phyloP scores from a whole-genome alignment of 179 eudicot species.

The Beta corolliflora region DNA sequence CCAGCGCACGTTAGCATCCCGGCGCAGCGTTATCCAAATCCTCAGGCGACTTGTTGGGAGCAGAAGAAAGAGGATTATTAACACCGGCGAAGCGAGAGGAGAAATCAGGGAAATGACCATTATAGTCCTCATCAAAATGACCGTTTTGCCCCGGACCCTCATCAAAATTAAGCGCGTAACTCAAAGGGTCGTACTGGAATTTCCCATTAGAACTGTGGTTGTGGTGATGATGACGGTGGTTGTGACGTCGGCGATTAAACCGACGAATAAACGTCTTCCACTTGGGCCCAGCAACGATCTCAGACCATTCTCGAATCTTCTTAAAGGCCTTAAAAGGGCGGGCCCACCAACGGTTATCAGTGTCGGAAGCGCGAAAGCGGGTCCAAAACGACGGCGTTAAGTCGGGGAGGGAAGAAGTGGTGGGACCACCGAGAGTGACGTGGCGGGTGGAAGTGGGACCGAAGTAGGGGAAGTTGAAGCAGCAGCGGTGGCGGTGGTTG shows the following conservation, averaged over 20 bases:
- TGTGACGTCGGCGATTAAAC: conserved; percentile 18
- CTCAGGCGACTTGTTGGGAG: not conserved
- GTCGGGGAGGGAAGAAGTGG: not conserved
- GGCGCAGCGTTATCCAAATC: conserved; percentile 17
- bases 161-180: conserved; percentile 44
- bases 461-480: too few relatives aligned
- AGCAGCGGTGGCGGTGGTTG: too few relatives aligned
- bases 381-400: conserved; percentile 22
- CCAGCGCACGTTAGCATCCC: conserved; percentile 7
- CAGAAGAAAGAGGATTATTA: not conserved
- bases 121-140: conserved; percentile 26
- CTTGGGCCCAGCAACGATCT: conserved; percentile 40
- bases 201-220: not conserved
- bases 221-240: conserved; percentile 19
- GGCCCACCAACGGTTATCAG: conserved; percentile 29
- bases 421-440: too few relatives aligned
- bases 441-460: too few relatives aligned
- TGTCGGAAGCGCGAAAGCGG: conserved; percentile 16
- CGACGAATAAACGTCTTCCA: conserved; percentile 43
- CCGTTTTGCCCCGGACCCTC: conserved; percentile 37
- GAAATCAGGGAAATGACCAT: conserved; percentile 29
- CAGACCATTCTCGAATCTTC: conserved; percentile 40
- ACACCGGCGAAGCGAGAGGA: conserved; percentile 26
- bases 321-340: conserved; percentile 23
- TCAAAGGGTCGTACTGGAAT: conserved; percentile 24